Conservation (phyloP, 2,329 filamentous ascomycete species). For the Orbilia blumenaviensis region DNA sequence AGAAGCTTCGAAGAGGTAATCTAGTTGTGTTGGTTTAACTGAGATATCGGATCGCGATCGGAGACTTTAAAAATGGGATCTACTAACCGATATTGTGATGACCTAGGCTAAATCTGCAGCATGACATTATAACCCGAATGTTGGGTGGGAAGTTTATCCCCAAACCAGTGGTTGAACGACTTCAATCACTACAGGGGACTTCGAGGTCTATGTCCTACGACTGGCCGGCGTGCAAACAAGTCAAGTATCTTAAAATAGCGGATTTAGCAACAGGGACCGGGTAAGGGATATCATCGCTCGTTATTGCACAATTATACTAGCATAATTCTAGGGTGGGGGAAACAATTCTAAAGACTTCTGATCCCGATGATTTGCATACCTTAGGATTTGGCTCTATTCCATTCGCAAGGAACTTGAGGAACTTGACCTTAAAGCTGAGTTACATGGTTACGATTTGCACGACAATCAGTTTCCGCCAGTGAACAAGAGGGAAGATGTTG, state of each 20-base stretch:
- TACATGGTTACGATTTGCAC: constrained; percentile 36
- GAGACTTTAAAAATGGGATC: not conserved
- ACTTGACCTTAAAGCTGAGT: constrained; percentile 11
- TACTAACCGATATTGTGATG: not conserved
- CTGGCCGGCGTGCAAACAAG: not conserved
- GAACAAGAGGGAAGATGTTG: constrained; percentile 20
- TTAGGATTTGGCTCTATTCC: constrained; percentile 45
- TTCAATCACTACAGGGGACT: not conserved
- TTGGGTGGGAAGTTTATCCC: constrained; percentile 34
- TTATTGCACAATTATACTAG: too few species aligned
- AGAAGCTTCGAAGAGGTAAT: constrained; percentile 45
- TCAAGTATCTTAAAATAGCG: constrained; percentile 26
- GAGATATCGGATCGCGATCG: not conserved
- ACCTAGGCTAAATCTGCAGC: constrained; percentile 37
- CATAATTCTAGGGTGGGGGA: too few species aligned
- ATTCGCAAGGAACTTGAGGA: constrained; percentile 27
- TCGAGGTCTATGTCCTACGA: not conserved
- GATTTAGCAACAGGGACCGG: constrained; percentile 44
- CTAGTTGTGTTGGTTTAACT: not conserved
- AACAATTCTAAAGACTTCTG: too few species aligned
- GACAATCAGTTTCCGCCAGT: constrained; percentile 41
- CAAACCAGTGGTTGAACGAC: not conserved
- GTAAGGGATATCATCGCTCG: constrained; percentile 1
- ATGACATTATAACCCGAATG: constrained; percentile 33
- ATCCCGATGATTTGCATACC: not conserved